Percentiles rank a stretch among this genome's conserved stretches.
Evolutionary conservation across 139 green algal species (phyloP).

Genomic region (Edaphochlamys debaryana): DNA sequence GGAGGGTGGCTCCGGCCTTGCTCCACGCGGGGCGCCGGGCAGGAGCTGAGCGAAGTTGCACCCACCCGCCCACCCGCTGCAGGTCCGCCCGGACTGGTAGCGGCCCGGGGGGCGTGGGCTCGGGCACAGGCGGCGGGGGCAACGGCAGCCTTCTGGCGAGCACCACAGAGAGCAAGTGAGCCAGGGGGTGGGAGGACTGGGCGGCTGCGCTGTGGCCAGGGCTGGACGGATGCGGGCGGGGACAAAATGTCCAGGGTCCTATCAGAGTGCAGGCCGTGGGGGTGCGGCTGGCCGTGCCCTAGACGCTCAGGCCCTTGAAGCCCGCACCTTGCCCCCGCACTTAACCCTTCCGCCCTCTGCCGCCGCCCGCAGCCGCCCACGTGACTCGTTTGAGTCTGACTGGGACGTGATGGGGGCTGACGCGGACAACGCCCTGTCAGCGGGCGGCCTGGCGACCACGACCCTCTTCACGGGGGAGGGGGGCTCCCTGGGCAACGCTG

Average conservation of each 20-base stretch:
- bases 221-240: too few relatives aligned
- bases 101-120: not conserved
- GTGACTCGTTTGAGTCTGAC: conserved; percentile 30
- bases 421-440: conserved; percentile 12
- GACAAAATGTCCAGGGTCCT: too few relatives aligned
- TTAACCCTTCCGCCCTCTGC: too few relatives aligned
- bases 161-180: conserved; percentile 20
- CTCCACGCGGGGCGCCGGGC: too few relatives aligned
- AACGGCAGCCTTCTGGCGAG: not conserved
- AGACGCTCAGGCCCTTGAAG: too few relatives aligned
- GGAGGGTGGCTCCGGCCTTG: not conserved
- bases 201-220: too few relatives aligned
- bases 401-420: conserved; percentile 41
- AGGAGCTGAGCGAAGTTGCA: too few relatives aligned
- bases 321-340: not conserved
- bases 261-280: too few relatives aligned
- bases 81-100: not conserved
- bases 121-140: not conserved
- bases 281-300: too few relatives aligned
- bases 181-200: not conserved
- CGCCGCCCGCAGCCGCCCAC: not conserved
- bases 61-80: too few relatives aligned
- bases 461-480: not conserved
- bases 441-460: not conserved
- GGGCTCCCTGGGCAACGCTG: too few relatives aligned